Base-by-base conservation (phyloP, 495 filamentous ascomycete species). In the Aspergillus sparsus region DNA sequence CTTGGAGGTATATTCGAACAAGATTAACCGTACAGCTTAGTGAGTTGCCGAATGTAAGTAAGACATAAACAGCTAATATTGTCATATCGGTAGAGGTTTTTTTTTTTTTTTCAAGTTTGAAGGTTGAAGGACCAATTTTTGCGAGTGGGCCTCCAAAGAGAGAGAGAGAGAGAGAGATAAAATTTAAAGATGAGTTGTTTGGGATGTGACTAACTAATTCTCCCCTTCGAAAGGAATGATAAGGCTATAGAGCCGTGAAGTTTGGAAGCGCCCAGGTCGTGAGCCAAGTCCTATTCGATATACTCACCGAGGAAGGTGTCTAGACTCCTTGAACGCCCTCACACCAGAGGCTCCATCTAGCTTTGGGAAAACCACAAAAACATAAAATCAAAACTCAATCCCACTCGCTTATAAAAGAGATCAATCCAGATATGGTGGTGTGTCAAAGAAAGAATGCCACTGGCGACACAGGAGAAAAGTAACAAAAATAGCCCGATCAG, bases 161-260 rank as follows among this genome's bases (percentile, higher is more conserved):
- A 9, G 15, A 16, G 18, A 16, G 18, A 46, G 13, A 16, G 42
- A 46, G 16, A 47, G n/a, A 16, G 44, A 9, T 0, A 9, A 47
- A 47, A 21, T 47, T 6, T 4, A 47, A 47, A 8, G 15, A 47
- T 7, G 27, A 18, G 44, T 47, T 18, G 44, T 31, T 51, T 44
- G 42, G 54, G 42, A 47, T 42, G 18, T 49, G 54, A 41, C 54
- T 56, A 42, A 44, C 16, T 55, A 55, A 2, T 32, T 54, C 51
- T 15, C 42, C 27, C 44, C 42, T 32, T n/a, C 49, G 13, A 56
- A 47, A 46, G 5, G 54, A 56, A 34, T n/a, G 53, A 45, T 10
- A 27, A 56, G 54, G 49, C 49, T 51, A 31, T 13, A 51, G 32
- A 51, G 49, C 49, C 13, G 18, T 13, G 49, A 51, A 33, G 21